phyloP scores from a whole-genome alignment of 306 rosid species.

The Luffa aegyptiaca region DNA sequence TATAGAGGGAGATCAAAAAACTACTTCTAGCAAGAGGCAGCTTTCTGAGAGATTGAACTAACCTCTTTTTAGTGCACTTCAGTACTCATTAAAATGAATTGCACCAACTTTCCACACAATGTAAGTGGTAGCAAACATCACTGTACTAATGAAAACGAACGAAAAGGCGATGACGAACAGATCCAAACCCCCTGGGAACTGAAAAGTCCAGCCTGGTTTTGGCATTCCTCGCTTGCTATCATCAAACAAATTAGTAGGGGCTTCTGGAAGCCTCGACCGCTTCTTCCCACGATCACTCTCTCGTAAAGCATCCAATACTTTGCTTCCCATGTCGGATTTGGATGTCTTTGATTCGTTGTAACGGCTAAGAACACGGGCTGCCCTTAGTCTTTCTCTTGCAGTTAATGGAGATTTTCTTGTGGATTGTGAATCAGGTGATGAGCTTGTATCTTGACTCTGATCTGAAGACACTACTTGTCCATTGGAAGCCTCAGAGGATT shows the following conservation, averaged over 20 bases:
- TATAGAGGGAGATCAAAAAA: background rate
- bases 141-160: constrained; percentile 69
- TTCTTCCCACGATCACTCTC: constrained; percentile 76
- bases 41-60: background rate
- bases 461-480: constrained; percentile 19
- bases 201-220: constrained; percentile 54
- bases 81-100: constrained; percentile 86
- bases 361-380: constrained; percentile 59
- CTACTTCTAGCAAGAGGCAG: background rate
- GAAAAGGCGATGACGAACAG: constrained; percentile 52
- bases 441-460: constrained; percentile 21
- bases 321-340: constrained; percentile 58
- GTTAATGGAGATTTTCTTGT: constrained; percentile 41
- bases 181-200: constrained; percentile 72
- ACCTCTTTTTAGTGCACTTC: constrained; percentile 17
- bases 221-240: constrained; percentile 84
- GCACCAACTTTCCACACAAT: constrained; percentile 96
- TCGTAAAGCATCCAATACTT: constrained; percentile 66
- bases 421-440: constrained; percentile 23
- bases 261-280: constrained; percentile 81
- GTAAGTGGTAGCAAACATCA: constrained; percentile 90
- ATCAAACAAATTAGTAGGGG: constrained; percentile 74
- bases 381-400: constrained; percentile 76
- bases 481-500: constrained; percentile 34
- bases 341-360: constrained; percentile 44